A percentile compares a stretch with the other conserved stretches of the same genome.
Conservation (phyloP, 768 basidiomycete genomes). For the Austroboletus eburneus region DNA sequence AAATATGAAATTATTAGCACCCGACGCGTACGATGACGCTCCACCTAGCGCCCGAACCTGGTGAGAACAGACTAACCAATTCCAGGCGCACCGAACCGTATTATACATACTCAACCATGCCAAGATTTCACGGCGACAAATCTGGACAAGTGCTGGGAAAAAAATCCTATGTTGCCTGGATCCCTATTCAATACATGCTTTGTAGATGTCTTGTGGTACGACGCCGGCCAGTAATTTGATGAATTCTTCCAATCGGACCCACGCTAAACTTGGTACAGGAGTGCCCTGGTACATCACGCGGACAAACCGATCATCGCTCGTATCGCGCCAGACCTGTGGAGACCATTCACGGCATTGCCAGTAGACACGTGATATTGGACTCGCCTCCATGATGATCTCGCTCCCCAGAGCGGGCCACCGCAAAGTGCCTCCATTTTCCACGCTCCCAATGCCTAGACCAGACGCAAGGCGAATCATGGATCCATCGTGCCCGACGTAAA, state of each 20-base stretch:
- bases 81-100: no score
- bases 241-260: constrained; percentile 36
- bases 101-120: no score
- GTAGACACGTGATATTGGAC: neutral
- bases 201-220: constrained; percentile 33
- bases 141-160: neutral
- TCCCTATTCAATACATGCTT: constrained; percentile 13
- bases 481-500: constrained; percentile 48
- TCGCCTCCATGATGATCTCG: constrained; percentile 44
- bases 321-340: constrained; percentile 38
- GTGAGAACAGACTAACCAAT: no score
- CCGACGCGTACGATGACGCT: no score
- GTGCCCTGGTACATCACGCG: constrained; percentile 44
- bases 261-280: constrained; percentile 33
- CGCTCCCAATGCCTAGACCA: constrained; percentile 38
- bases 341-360: neutral
- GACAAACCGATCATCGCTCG: constrained; percentile 29
- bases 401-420: constrained; percentile 48
- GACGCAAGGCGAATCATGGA: constrained; percentile 40
- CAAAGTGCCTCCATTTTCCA: constrained; percentile 22
- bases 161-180: neutral
- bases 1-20: no score
- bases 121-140: no score
- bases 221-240: constrained; percentile 29
- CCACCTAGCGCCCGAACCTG: no score